Evolutionary conservation across 306 rosid species (phyloP).

Genomic region (Gastrolobium bilobum): DNA sequence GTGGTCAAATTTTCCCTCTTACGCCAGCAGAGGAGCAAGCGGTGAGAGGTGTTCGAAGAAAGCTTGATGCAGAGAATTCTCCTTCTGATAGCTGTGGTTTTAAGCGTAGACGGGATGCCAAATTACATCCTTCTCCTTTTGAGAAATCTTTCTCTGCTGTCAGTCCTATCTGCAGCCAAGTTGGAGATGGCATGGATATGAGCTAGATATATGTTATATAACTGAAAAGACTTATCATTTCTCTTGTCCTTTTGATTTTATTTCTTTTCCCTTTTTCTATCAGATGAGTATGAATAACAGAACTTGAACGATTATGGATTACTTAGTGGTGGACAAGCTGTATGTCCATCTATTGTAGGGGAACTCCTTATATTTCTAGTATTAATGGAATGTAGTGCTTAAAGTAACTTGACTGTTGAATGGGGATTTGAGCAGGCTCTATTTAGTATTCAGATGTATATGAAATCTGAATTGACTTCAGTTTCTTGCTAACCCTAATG

Average conservation of each 20-base stretch:
- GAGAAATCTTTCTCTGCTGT: slow-evolving; percentile 85
- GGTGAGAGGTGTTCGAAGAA: slow-evolving; percentile 84
- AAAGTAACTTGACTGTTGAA: slow-evolving; percentile 58
- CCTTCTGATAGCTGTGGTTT: slow-evolving; percentile 65
- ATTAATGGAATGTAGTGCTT: slow-evolving; percentile 71
- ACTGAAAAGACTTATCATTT: slow-evolving; percentile 56
- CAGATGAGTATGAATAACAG: slow-evolving; percentile 61
- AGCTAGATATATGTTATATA: slow-evolving; percentile 65
- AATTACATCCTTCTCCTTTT: slow-evolving; percentile 86
- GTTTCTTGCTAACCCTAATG: slow-evolving; percentile 38
- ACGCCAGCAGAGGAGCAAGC: slow-evolving; percentile 81
- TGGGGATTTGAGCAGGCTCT: slow-evolving; percentile 47
- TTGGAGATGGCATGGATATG: slow-evolving; percentile 92
- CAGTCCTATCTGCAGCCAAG: slow-evolving; percentile 88
- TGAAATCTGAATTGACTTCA: slow-evolving; percentile 37
- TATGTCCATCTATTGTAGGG: slow-evolving; percentile 70
- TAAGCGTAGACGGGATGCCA: slow-evolving; percentile 86
- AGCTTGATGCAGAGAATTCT: slow-evolving; percentile 74
- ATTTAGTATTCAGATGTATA: slow-evolving; percentile 46
- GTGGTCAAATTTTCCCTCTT: slow-evolving; percentile 78
- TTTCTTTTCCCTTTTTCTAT: slow-evolving; percentile 37
- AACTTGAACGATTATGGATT: slow-evolving; percentile 60
- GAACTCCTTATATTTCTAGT: slow-evolving; percentile 73
- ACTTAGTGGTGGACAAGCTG: slow-evolving; percentile 67
- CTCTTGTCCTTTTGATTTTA: slow-evolving; percentile 51